These are phyloP conservation scores for Decorospora gaudefroyi DNA, from an alignment of 2,329 filamentous ascomycete genomes.

Conservation along the genomic window DNA sequence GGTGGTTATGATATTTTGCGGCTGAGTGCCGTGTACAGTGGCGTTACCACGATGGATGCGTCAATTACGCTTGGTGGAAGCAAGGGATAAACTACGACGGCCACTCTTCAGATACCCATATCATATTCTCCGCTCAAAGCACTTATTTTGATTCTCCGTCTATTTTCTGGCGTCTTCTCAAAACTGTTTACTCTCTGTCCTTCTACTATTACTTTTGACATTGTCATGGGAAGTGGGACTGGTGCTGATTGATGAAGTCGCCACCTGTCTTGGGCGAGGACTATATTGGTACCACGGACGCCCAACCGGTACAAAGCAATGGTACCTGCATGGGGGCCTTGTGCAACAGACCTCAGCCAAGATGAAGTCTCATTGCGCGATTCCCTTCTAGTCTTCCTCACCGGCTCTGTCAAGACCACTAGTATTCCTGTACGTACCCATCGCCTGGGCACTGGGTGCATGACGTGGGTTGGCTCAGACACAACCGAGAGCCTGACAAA, in stretches of 20 bases:
- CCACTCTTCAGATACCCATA: constrained; percentile 6
- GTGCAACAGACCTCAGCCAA: constrained; percentile 1
- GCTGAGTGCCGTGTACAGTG: neutral
- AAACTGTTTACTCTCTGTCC: neutral
- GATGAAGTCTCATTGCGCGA: neutral
- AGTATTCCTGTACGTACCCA: too few species aligned
- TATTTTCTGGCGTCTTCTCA: neutral
- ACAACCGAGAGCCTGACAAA: too few species aligned
- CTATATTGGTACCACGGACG: constrained; percentile 10
- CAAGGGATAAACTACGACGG: constrained; percentile 11
- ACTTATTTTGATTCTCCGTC: neutral
- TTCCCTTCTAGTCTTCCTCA: too few species aligned
- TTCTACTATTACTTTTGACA: neutral
- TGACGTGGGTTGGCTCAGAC: too few species aligned
- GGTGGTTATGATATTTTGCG: constrained; percentile 4
- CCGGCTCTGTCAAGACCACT: too few species aligned
- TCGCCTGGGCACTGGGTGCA: too few species aligned
- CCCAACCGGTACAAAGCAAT: constrained; percentile 6
- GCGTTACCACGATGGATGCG: neutral
- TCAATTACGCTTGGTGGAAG: constrained; percentile 4
- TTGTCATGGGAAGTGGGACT: neutral
- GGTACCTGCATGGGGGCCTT: constrained; percentile 8
- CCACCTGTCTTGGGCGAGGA: too few species aligned
- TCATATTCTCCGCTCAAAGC: neutral
- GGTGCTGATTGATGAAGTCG: too few species aligned